A percentile compares a stretch with the other conserved stretches of the same genome.
phyloP scores from a whole-genome alignment of 768 basidiomycete species.

The Kwoniella dendrophila region DNA sequence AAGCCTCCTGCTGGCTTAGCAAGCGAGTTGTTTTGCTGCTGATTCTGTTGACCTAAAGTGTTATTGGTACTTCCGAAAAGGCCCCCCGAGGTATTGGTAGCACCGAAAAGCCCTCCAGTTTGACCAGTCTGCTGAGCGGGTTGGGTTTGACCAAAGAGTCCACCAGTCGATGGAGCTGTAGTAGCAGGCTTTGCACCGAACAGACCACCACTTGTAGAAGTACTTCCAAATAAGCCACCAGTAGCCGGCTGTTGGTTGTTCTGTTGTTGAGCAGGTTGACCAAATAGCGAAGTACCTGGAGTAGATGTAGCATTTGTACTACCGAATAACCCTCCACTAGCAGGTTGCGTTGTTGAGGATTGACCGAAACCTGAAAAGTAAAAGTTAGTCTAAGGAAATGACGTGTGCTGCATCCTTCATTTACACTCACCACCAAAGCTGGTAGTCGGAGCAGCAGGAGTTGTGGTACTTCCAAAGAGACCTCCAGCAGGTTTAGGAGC shows the following conservation, averaged over 20 bases:
- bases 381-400: conserved; percentile 11
- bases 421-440: conserved; percentile 33
- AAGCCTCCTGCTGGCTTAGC: conserved; percentile 40
- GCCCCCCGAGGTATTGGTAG: conserved; percentile 29
- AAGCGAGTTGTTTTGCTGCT: conserved; percentile 42
- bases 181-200: conserved; percentile 30
- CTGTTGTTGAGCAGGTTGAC: conserved; percentile 29
- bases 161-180: conserved; percentile 41
- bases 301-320: conserved; percentile 10
- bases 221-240: conserved; percentile 30
- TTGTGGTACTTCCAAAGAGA: conserved; percentile 34
- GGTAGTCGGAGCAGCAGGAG: conserved; percentile 18
- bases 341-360: conserved; percentile 28
- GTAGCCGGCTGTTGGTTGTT: conserved; percentile 26
- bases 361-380: conserved; percentile 31
- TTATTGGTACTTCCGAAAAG: conserved; percentile 47
- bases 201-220: conserved; percentile 34
- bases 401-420: neutral
- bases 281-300: conserved; percentile 34
- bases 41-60: conserved; percentile 55
- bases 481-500: conserved; percentile 28
- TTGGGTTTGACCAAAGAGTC: conserved; percentile 54
- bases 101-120: conserved; percentile 26
- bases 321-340: conserved; percentile 37
- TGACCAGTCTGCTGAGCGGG: conserved; percentile 26